Conservation (phyloP, 768 basidiomycete species). For the Mycena leptocephala region DNA sequence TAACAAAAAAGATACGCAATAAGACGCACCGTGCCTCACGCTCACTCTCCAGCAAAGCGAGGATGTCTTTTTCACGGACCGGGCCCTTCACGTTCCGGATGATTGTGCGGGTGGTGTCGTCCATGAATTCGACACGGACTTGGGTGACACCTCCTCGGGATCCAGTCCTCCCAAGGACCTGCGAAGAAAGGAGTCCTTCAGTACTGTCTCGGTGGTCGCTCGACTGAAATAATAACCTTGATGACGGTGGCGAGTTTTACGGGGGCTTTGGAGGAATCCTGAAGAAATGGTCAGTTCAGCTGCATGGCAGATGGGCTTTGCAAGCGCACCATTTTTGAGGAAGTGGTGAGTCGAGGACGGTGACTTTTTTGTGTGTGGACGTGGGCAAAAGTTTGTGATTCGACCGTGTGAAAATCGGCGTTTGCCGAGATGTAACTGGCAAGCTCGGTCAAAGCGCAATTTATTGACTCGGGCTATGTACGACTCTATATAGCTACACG, state of each 20-base stretch:
- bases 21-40: conserved; percentile 97
- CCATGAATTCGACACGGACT: conserved; percentile 99
- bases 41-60: conserved; percentile 97
- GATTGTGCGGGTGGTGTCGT: conserved; percentile 95
- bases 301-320: neutral
- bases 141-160: conserved; percentile 99
- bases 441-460: neutral
- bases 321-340: conserved; percentile 29
- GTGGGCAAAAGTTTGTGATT: neutral
- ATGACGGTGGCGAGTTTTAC: conserved; percentile 98
- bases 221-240: conserved; percentile 73
- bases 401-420: neutral
- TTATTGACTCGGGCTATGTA: too few relatives aligned
- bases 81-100: conserved; percentile 99
- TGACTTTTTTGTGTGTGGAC: conserved; percentile 37
- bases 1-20: neutral
- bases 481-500: neutral
- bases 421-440: conserved; percentile 11
- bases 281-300: conserved; percentile 7
- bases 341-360: conserved; percentile 23
- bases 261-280: conserved; percentile 92
- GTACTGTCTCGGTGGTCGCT: neutral
- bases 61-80: conserved; percentile 95
- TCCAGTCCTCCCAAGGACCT: conserved; percentile 99
- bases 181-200: conserved; percentile 22